phyloP scores from a whole-genome alignment of 306 rosid species.

The Rosa persica region DNA sequence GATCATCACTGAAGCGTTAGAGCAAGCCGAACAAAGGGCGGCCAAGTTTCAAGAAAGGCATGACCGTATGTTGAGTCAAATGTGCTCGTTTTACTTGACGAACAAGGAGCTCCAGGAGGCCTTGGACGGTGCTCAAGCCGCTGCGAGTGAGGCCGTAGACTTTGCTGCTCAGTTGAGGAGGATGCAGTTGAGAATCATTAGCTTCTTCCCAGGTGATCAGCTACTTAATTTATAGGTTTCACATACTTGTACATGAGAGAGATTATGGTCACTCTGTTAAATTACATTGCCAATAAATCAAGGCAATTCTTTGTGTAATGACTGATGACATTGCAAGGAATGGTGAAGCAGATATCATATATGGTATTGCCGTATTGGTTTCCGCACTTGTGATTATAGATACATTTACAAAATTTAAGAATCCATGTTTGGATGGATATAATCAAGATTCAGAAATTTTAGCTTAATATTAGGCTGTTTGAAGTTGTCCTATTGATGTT shows the following conservation, averaged over 20 bases:
- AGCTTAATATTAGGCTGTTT: too few species aligned
- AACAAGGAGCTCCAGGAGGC: constrained; percentile 51
- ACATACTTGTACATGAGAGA: neutral
- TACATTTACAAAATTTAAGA: too few species aligned
- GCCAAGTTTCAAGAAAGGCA: constrained; percentile 57
- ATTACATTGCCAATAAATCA: neutral
- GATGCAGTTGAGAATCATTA: constrained; percentile 40
- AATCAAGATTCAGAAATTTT: too few species aligned
- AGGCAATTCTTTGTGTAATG: neutral
- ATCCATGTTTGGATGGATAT: too few species aligned
- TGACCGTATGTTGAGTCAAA: constrained; percentile 44
- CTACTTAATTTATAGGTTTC: neutral
- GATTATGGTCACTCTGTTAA: neutral
- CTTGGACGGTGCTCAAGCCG: constrained; percentile 39
- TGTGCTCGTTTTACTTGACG: constrained; percentile 47
- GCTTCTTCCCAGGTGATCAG: constrained; percentile 39
- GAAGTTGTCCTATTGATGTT: too few species aligned
- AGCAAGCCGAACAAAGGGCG: constrained; percentile 55
- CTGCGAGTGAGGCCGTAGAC: constrained; percentile 50
- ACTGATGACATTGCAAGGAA: neutral
- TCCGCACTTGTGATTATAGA: neutral
- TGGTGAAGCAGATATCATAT: neutral
- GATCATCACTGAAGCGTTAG: constrained; percentile 49
- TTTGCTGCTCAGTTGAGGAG: constrained; percentile 47
- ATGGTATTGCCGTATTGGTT: too few species aligned